These are phyloP conservation scores for Carex arenaria DNA, from an alignment of 202 grass and related monocot species.

Conservation along the genomic window DNA sequence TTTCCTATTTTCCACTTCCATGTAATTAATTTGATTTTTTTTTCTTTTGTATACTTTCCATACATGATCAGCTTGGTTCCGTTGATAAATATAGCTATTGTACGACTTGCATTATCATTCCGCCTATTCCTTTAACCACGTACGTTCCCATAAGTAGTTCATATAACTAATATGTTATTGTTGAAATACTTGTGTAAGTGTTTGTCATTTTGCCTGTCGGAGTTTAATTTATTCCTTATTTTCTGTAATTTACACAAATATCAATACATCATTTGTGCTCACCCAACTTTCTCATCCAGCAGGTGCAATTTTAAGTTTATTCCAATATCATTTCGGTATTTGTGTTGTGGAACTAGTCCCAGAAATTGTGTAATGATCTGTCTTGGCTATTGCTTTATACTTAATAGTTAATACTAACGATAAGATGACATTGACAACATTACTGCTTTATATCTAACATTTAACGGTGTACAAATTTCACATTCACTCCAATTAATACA, in stretches of 20 bases:
- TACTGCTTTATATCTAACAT: background rate
- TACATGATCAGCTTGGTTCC: slow-evolving; percentile 9
- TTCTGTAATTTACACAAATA: background rate
- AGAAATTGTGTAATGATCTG: background rate
- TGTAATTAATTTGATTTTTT: background rate
- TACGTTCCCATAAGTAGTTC: background rate
- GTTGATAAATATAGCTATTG: background rate
- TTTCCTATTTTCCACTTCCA: background rate
- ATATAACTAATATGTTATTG: background rate
- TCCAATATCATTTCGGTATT: background rate
- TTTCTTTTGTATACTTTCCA: background rate
- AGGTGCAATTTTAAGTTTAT: background rate
- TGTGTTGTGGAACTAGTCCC: background rate
- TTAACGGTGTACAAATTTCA: background rate
- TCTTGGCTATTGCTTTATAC: background rate
- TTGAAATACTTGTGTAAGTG: background rate
- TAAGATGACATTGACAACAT: background rate
- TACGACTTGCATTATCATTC: background rate
- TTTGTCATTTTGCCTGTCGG: background rate
- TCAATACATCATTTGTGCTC: background rate
- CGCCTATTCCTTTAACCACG: background rate
- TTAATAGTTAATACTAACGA: background rate
- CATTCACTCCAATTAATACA: background rate
- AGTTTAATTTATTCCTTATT: background rate
- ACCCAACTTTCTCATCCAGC: background rate